These are phyloP conservation scores for Cyanodermella asteris DNA, from an alignment of 2,329 filamentous ascomycete species.

Conservation along the genomic window DNA sequence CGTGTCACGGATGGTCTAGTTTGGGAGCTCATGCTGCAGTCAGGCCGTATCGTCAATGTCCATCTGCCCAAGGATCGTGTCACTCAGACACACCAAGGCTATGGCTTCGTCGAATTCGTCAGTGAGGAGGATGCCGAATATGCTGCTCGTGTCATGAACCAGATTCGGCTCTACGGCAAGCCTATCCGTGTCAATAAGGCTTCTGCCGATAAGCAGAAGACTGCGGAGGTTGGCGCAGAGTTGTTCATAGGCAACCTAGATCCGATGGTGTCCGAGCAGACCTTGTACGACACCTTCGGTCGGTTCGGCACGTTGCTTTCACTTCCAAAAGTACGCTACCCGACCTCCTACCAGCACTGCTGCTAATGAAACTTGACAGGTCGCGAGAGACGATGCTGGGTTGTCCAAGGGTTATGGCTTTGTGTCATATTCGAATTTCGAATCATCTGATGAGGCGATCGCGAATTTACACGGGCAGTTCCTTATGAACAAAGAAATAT, in stretches of 20 bases:
- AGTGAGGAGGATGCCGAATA: slow-evolving; percentile 92
- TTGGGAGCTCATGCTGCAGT: slow-evolving; percentile 97
- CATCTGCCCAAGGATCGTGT: slow-evolving; percentile 97
- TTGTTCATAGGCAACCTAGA: slow-evolving; percentile 94
- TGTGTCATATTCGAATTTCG: slow-evolving; percentile 80
- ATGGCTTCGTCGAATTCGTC: slow-evolving; percentile 97
- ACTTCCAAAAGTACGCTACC: slow-evolving; percentile 50
- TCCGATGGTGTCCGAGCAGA: slow-evolving; percentile 82
- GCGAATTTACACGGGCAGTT: slow-evolving; percentile 90
- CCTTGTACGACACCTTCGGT: slow-evolving; percentile 84
- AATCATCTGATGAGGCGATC: slow-evolving; percentile 78
- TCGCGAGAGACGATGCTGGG: slow-evolving; percentile 68
- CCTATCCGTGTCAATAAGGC: slow-evolving; percentile 92
- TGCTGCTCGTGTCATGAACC: slow-evolving; percentile 89
- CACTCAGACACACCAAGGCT: slow-evolving; percentile 88
- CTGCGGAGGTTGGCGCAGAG: slow-evolving; percentile 83
- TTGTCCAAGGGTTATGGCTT: slow-evolving; percentile 92
- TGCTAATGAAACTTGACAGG: slow-evolving; percentile 15
- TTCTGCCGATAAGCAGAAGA: slow-evolving; percentile 80
- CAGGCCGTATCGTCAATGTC: slow-evolving; percentile 90
- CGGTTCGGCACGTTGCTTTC: slow-evolving; percentile 72
- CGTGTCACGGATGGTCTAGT: slow-evolving; percentile 74
- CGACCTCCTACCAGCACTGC: slow-evolving; percentile 1
- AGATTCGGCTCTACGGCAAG: slow-evolving; percentile 79
- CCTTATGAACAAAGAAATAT: slow-evolving; percentile 88